Evolutionary conservation across 352 stramenopile species (phyloP), one percentile per base, ranked within the genome.

Genomic region (Globisporangium iwayamae): DNA sequence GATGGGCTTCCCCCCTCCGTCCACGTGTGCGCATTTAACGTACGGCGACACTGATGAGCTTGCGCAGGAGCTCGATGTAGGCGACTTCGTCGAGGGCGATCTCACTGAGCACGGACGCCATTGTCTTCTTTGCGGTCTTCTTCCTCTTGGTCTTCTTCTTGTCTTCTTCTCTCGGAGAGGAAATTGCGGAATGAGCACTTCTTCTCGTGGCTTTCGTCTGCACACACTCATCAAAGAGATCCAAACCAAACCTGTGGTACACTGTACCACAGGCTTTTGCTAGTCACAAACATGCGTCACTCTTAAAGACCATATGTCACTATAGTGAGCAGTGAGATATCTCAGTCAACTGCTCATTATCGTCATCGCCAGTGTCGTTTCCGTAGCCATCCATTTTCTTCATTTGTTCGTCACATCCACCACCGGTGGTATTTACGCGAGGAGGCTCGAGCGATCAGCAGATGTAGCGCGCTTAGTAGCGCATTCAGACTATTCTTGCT

Each of bases 11-110:
- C 14, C 20, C 41, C 39, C 7, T 13, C 8, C 13, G 18, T 28
- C 22, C 41, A 47, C 14, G 20, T 16, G 36, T 41, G 36, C 9
- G 30, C 4, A 81, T 59, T 76, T 65, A 28, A 91, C 72, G 50
- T 78, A 82, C 70, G 60, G 70, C 63, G 65, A 90, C 87, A 62
- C 81, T 66, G 65, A 98, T 95, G 65, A 98, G 68, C 75, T 96
- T 94, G 69, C 72, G 68, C 47, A 97, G 76, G 4, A 97, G 79
- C 56, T 79, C 74, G 25, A 97, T 68, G 73, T 94, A 97, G 20
- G 84, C 75, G 16, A 67, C 73, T 39, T 94, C 82, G 67, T 97
- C 80, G 41, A 96, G 75, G 55, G 59, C 30, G 22, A 89, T 41
- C 25, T 83, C 63, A 14, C 75, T 57, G 36, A 86, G 67, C 13